Conservation (phyloP, 2,329 filamentous ascomycete species). For the Scedosporium aurantiacum region DNA sequence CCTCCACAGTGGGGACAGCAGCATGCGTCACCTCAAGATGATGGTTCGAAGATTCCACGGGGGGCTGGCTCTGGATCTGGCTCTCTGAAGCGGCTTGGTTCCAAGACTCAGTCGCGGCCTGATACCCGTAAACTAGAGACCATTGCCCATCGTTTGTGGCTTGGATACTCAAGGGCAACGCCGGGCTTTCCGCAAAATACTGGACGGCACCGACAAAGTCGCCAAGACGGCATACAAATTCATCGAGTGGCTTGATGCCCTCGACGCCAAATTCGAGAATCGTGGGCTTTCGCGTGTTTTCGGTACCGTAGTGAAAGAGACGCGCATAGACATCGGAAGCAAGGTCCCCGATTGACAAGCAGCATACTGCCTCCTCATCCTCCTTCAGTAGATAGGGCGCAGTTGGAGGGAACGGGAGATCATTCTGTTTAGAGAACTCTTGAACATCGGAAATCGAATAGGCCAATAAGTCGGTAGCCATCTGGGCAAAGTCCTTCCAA, state of each 20-base stretch:
- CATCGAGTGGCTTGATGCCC: not conserved
- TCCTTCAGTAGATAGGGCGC: conserved; percentile 10
- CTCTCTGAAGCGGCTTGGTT: not conserved
- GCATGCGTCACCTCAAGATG: not conserved
- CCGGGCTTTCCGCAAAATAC: not conserved
- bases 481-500: conserved; percentile 9
- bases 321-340: conserved; percentile 1
- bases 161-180: not conserved
- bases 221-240: conserved; percentile 1
- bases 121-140: conserved; percentile 1
- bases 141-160: not conserved
- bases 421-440: not conserved
- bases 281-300: conserved; percentile 2
- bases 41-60: not conserved
- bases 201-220: conserved; percentile 1
- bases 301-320: not conserved
- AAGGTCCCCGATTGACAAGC: conserved; percentile 6
- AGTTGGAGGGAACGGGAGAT: conserved; percentile 2
- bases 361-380: conserved; percentile 8
- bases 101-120: not conserved
- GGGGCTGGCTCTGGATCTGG: not conserved
- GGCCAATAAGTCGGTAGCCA: conserved; percentile 6
- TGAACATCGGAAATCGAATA: conserved; percentile 9
- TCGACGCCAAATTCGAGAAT: not conserved
- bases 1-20: not conserved